Base-by-base conservation (phyloP, 164 flowering plant species). In the Buxus sempervirens region DNA sequence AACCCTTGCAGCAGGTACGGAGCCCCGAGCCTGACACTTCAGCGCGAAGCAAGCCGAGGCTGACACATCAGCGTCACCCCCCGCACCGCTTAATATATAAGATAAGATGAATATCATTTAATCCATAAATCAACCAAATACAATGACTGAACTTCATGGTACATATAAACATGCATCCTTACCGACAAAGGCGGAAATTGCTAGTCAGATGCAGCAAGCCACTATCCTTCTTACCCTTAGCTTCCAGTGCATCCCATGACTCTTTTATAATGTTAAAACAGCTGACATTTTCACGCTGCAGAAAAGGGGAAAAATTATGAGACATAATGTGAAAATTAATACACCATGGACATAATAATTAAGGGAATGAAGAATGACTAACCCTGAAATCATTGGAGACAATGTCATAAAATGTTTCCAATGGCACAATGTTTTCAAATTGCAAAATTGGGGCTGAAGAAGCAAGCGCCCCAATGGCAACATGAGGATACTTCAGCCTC, bases 371-470 rank as follows among this genome's bases (percentile, higher is more conserved):
- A 63, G 57, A 61, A 45, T 48, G 61, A 65, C 53, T 9, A 23
- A 89, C 96, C 75, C 63, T 81, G 78, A 94, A 94, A 75, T 77
- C 86, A 75, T 80, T 73, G 14, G 95, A 91, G 58, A 88, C 97
- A 55, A 88, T 82, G 75, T 88, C 82, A 71, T 91, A 89, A 75
- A 91, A 94, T 19, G 91, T 85, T 73, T 86, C 84, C 13, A 84
- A 75, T 18, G 93, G 94, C 58, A 90, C 90, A 74, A 91, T 77
- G 81, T 91, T 81, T 73, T 91, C 97, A 72, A 94, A 91, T 49
- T 91, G 96, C 70, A 94, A 89, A 70, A 94, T 78, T 9, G 98
- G 98, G 16, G 98, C 96, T 6, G 98, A 93, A 58, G 97, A 88
- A 77, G 98, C 87, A 69, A 93, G 86, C 13, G 97, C 97, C 0